Conservation (phyloP, 139 green algal species). For the Micractinium conductrix region DNA sequence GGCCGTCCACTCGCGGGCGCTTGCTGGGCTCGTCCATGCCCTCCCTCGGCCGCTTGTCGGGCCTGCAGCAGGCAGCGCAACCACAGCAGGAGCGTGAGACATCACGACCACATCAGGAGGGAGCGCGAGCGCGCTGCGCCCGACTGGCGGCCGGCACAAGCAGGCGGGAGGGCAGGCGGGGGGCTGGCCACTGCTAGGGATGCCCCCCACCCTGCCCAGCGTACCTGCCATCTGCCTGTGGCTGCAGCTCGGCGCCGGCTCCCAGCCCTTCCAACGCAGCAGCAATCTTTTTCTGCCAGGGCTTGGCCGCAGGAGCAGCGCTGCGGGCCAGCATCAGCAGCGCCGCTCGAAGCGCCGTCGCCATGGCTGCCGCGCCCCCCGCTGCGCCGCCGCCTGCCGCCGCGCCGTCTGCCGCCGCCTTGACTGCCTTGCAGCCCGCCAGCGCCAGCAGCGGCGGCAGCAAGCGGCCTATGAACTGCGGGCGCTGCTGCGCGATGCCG, state of each 20-base stretch:
- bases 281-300: constrained; percentile 55
- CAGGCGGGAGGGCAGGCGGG: too few species aligned
- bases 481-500: constrained; percentile 47
- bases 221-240: neutral
- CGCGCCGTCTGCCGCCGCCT: neutral
- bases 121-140: too few species aligned
- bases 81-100: neutral
- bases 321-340: constrained; percentile 38
- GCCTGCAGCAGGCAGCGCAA: neutral
- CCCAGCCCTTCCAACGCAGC: constrained; percentile 62
- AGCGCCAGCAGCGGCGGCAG: constrained; percentile 55
- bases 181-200: too few species aligned
- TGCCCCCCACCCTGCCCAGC: neutral
- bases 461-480: constrained; percentile 54
- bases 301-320: constrained; percentile 21
- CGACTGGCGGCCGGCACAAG: too few species aligned
- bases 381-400: neutral
- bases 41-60: neutral
- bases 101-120: too few species aligned
- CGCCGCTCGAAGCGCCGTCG: constrained; percentile 28
- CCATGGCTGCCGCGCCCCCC: neutral
- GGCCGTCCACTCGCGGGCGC: neutral
- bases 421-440: constrained; percentile 1
- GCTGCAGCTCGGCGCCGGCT: neutral
- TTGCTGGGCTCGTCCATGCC: neutral